Percentiles rank a stretch among this genome's conserved stretches.
Evolutionary conservation across 805 yeast genomes (phyloP).

Genomic region (Sungouiozyma intestinalis): DNA sequence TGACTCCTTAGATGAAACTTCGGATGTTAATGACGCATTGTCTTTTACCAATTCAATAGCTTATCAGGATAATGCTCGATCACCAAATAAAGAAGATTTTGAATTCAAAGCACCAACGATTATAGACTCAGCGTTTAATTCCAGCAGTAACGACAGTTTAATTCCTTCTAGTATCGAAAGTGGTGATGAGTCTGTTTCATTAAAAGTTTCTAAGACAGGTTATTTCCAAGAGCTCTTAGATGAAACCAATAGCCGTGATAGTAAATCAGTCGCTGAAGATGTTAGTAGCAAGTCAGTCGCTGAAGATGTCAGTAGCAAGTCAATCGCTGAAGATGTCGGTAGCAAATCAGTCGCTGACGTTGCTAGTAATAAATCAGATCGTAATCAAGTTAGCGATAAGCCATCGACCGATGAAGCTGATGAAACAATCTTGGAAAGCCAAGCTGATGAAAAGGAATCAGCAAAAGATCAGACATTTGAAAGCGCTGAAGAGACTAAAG

Average conservation of each 20-base stretch:
- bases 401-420: background rate
- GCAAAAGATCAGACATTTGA: background rate
- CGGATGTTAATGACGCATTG: conserved; percentile 9
- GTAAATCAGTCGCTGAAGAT: background rate
- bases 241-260: background rate
- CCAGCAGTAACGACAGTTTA: conserved; percentile 10
- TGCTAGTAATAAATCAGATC: too few relatives aligned
- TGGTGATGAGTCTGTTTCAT: conserved; percentile 1
- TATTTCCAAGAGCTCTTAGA: conserved; percentile 11
- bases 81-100: conserved; percentile 5
- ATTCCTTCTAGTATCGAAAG: background rate
- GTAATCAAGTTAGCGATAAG: background rate
- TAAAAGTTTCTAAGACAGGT: conserved; percentile 17
- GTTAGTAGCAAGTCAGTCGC: background rate
- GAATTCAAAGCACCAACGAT: conserved; percentile 6
- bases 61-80: conserved; percentile 3
- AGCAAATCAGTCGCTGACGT: too few relatives aligned
- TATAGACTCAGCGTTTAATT: conserved; percentile 11
- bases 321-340: background rate
- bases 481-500: conserved; percentile 1
- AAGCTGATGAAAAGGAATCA: background rate
- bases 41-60: conserved; percentile 8
- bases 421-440: background rate
- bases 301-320: background rate
- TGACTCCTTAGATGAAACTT: conserved; percentile 6